Evolutionary conservation across 352 stramenopile genomes (phyloP).

Genomic region (Aphanomyces euteiches): DNA sequence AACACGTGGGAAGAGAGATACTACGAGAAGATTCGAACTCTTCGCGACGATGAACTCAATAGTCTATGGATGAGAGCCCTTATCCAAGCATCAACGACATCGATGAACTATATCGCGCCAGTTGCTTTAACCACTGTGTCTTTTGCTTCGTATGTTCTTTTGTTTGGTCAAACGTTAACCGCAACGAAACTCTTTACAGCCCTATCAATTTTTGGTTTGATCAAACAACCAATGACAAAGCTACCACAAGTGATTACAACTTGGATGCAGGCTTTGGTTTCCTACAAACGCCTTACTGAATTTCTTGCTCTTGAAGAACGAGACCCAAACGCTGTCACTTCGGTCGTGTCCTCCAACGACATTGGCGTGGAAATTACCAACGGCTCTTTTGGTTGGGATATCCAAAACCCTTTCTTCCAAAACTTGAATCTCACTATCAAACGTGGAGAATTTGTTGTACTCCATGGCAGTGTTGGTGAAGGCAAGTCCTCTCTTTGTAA

Average conservation of each 20-base stretch:
- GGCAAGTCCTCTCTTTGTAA: slow-evolving; percentile 24
- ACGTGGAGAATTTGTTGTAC: slow-evolving; percentile 52
- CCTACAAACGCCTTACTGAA: slow-evolving; percentile 32
- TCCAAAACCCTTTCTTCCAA: slow-evolving; percentile 25
- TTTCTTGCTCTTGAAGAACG: slow-evolving; percentile 34
- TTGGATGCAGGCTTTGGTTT: slow-evolving; percentile 34
- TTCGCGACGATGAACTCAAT: slow-evolving; percentile 41
- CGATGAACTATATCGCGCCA: slow-evolving; percentile 33
- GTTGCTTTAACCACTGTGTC: slow-evolving; percentile 33
- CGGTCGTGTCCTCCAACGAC: slow-evolving; percentile 24
- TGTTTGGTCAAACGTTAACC: slow-evolving; percentile 28
- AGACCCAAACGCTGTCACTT: slow-evolving; percentile 12
- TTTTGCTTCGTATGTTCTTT: slow-evolving; percentile 32
- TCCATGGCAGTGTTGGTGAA: slow-evolving; percentile 43
- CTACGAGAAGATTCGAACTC: slow-evolving; percentile 22
- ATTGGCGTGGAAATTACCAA: slow-evolving; percentile 32
- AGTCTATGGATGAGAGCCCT: slow-evolving; percentile 23
- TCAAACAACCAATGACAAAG: slow-evolving; percentile 32
- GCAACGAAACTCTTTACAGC: slow-evolving; percentile 36
- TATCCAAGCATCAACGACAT: slow-evolving; percentile 24
- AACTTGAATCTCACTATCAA: slow-evolving; percentile 30
- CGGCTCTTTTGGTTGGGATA: slow-evolving; percentile 35
- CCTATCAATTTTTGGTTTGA: slow-evolving; percentile 31
- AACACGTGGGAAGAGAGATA: slow-evolving; percentile 90
- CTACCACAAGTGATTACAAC: slow-evolving; percentile 29